Evolutionary conservation across 2,329 filamentous ascomycete species (phyloP).

Genomic region (Exophiala oligosperma): DNA sequence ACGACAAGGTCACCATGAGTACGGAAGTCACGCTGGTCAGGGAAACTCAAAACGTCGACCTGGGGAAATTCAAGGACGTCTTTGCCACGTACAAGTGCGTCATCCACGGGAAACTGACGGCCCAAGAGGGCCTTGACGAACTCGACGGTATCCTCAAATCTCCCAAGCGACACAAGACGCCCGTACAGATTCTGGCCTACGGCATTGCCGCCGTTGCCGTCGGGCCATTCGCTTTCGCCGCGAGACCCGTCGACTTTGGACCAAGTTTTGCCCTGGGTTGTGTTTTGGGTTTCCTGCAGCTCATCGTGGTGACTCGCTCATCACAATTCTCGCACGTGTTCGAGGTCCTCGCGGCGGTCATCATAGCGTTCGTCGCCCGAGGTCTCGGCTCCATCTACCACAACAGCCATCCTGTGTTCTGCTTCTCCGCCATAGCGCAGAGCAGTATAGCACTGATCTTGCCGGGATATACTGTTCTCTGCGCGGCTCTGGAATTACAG

Average conservation of each 20-base stretch:
- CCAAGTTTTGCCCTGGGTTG: slow-evolving; percentile 74
- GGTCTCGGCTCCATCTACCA: slow-evolving; percentile 66
- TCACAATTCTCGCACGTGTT: slow-evolving; percentile 66
- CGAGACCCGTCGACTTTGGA: slow-evolving; percentile 74
- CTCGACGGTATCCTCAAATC: slow-evolving; percentile 55
- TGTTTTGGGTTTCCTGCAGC: slow-evolving; percentile 71
- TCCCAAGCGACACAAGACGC: slow-evolving; percentile 55
- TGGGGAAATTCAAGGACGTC: slow-evolving; percentile 45
- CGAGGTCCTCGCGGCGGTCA: slow-evolving; percentile 61
- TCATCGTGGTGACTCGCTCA: slow-evolving; percentile 71
- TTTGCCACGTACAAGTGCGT: slow-evolving; percentile 51
- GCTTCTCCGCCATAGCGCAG: slow-evolving; percentile 70
- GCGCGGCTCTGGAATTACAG: slow-evolving; percentile 65
- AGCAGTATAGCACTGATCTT: slow-evolving; percentile 73
- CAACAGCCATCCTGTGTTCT: slow-evolving; percentile 54
- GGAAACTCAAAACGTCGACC: slow-evolving; percentile 43
- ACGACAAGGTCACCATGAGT: slow-evolving; percentile 48
- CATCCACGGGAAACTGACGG: slow-evolving; percentile 45
- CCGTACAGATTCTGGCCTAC: slow-evolving; percentile 63
- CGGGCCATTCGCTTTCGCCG: slow-evolving; percentile 77
- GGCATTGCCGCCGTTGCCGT: slow-evolving; percentile 74
- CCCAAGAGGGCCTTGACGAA: slow-evolving; percentile 44
- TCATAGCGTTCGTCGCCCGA: slow-evolving; percentile 67
- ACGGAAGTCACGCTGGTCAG: slow-evolving; percentile 48
- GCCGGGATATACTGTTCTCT: slow-evolving; percentile 65